phyloP scores from a whole-genome alignment of 495 filamentous ascomycete genomes.

The Podospora sp. region DNA sequence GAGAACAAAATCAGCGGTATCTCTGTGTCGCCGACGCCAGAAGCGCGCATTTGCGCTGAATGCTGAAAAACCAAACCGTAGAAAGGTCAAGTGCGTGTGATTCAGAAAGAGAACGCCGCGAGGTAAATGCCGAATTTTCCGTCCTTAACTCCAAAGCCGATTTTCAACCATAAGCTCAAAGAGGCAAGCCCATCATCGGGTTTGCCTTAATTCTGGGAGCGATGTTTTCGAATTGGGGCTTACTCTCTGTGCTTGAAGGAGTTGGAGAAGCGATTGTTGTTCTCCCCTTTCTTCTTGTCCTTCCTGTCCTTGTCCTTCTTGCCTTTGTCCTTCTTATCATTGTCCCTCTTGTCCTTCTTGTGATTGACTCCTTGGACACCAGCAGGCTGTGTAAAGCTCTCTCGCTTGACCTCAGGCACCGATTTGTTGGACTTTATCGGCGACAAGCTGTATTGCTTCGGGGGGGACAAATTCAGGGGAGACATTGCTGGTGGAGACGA shows the following conservation, averaged over 20 bases:
- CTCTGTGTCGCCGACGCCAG: neutral
- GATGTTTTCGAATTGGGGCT: too few species aligned
- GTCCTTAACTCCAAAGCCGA: neutral
- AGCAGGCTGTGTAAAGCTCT: neutral
- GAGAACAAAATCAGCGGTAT: neutral
- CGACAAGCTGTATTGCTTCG: neutral
- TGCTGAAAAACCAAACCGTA: neutral
- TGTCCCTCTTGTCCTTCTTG: neutral
- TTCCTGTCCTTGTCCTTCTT: constrained; percentile 1
- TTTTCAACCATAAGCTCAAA: neutral
- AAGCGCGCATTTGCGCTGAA: neutral
- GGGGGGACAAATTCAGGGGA: neutral
- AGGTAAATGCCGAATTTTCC: neutral
- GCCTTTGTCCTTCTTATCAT: neutral
- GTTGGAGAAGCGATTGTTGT: too few species aligned
- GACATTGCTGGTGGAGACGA: neutral
- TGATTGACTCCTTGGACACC: neutral
- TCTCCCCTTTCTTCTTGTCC: too few species aligned
- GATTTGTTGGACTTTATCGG: neutral
- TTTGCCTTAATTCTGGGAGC: neutral
- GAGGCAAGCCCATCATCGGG: neutral
- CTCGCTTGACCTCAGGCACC: neutral
- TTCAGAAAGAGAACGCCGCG: neutral
- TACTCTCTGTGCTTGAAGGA: too few species aligned
- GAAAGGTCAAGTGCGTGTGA: neutral